These are phyloP conservation scores for Atractiella rhizophila DNA, from an alignment of 768 basidiomycete genomes.

Conservation along the genomic window DNA sequence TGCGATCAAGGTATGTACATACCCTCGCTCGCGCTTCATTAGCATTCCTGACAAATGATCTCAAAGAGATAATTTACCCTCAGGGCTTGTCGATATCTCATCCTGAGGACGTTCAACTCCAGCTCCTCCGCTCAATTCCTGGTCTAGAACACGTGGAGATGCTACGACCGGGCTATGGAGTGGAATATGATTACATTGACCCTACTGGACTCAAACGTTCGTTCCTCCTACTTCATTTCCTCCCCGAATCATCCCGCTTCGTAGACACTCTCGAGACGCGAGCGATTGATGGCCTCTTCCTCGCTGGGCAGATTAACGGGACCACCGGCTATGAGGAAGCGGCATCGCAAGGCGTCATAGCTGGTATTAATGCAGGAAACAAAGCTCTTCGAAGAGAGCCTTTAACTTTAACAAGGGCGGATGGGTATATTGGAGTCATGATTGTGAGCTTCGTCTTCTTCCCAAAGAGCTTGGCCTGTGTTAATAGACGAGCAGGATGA, in stretches of 20 bases:
- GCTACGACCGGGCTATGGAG: conserved; percentile 65
- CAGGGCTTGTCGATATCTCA: conserved; percentile 71
- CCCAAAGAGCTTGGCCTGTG: no score
- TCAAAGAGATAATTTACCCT: conserved; percentile 56
- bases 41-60: background rate
- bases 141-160: conserved; percentile 66
- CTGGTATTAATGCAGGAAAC: conserved; percentile 67
- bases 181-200: conserved; percentile 75
- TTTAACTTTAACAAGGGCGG: conserved; percentile 48
- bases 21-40: background rate
- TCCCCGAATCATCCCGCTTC: background rate
- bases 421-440: conserved; percentile 71
- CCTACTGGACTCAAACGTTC: conserved; percentile 49
- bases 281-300: conserved; percentile 58
- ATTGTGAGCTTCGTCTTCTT: no score
- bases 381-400: conserved; percentile 31
- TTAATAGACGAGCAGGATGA: no score
- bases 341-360: conserved; percentile 65
- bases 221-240: conserved; percentile 17
- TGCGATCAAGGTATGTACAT: conserved; percentile 46
- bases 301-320: conserved; percentile 79
- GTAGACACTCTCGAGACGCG: conserved; percentile 64
- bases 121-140: conserved; percentile 57
- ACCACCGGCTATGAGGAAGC: conserved; percentile 91
- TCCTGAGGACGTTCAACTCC: conserved; percentile 59